Evolutionary conservation across 495 filamentous ascomycete species (phyloP).

Genomic region (Neurospora tetrasperma): DNA sequence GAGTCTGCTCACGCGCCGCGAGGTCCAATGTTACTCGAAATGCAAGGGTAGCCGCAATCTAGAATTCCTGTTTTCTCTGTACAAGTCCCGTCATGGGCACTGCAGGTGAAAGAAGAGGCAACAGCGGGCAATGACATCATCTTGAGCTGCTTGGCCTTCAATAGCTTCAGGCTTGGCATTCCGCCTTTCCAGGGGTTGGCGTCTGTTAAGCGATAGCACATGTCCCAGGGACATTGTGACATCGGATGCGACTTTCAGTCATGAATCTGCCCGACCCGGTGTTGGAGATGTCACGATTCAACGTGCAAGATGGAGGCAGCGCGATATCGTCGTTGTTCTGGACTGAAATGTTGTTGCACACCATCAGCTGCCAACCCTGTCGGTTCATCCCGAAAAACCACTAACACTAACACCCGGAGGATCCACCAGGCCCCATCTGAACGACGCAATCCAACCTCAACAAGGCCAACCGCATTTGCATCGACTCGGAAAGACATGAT

Average conservation of each 20-base stretch:
- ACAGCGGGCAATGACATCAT: background rate
- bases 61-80: background rate
- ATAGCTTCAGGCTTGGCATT: background rate
- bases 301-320: background rate
- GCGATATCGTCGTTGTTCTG: background rate
- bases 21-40: background rate
- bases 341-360: background rate
- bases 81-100: background rate
- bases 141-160: background rate
- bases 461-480: background rate
- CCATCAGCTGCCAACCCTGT: background rate
- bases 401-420: background rate
- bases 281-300: background rate
- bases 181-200: background rate
- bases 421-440: background rate
- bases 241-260: background rate
- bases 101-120: background rate
- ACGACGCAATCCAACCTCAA: background rate
- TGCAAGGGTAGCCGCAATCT: background rate
- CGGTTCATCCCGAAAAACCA: background rate
- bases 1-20: background rate
- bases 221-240: background rate
- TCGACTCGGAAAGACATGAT: background rate
- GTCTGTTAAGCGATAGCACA: constrained; percentile 1
- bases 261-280: background rate